phyloP scores from a whole-genome alignment of 2,329 filamentous ascomycete species.

The Aspergillus tubingensis region DNA sequence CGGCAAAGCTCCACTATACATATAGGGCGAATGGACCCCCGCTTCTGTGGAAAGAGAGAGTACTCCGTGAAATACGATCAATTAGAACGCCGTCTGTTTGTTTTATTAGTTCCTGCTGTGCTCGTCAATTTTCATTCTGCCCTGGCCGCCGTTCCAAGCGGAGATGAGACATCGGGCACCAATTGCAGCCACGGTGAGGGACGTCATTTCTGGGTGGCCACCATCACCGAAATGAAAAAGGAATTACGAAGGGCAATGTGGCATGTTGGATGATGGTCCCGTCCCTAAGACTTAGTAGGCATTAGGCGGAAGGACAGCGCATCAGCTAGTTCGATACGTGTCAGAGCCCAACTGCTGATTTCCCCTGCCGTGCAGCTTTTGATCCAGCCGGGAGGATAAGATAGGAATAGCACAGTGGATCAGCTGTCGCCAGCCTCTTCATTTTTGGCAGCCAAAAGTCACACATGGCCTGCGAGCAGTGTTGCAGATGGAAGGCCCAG shows the following conservation, averaged over 20 bases:
- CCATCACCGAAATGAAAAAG: not conserved
- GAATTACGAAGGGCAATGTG: constrained; percentile 8
- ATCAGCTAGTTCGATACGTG: constrained; percentile 29
- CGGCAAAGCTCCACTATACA: constrained; percentile 10
- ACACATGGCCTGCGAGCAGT: constrained; percentile 14
- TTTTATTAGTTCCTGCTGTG: not conserved
- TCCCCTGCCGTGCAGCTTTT: constrained; percentile 31
- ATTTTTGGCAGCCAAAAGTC: constrained; percentile 15
- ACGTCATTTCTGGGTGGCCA: not conserved
- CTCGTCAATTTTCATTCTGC: not conserved
- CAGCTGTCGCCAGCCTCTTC: constrained; percentile 19
- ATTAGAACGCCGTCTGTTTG: not conserved
- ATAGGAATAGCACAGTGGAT: constrained; percentile 29
- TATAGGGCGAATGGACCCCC: constrained; percentile 1
- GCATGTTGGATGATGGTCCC: constrained; percentile 13
- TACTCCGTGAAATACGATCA: not conserved
- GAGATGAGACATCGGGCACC: constrained; percentile 14
- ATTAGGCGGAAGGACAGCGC: constrained; percentile 25
- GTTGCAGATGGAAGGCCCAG: constrained; percentile 11
- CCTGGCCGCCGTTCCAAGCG: not conserved
- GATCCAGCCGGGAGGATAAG: constrained; percentile 22
- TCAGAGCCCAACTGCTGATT: constrained; percentile 35
- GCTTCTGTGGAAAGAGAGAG: not conserved
- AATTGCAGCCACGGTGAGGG: constrained; percentile 6
- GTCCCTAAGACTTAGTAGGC: constrained; percentile 12